Conservation (phyloP, 2,329 filamentous ascomycete species). For the Nothomitra cinnamomea region DNA sequence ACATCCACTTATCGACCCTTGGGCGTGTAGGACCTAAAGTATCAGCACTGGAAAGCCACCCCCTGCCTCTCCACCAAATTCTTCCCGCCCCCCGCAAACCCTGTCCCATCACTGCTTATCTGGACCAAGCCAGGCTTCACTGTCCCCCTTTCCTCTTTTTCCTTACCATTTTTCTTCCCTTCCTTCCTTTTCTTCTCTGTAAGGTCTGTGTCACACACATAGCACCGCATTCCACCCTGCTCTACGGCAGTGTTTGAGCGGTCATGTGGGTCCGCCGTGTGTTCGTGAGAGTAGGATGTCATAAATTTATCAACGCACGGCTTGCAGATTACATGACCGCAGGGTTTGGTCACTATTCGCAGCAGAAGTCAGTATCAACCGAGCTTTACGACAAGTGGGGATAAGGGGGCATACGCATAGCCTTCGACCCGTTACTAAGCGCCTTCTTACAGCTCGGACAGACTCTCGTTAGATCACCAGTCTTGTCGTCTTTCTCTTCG, state of each 20-base stretch:
- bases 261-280: slow-evolving; percentile 37
- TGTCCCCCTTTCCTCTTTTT: slow-evolving; percentile 22
- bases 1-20: too few relatives aligned
- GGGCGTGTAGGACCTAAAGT: too few relatives aligned
- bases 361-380: too few relatives aligned
- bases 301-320: slow-evolving; percentile 76
- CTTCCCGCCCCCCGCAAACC: slow-evolving; percentile 74
- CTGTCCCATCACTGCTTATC: slow-evolving; percentile 74
- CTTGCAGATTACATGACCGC: slow-evolving; percentile 81
- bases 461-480: slow-evolving; percentile 31
- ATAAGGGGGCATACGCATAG: slow-evolving; percentile 34
- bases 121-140: slow-evolving; percentile 58
- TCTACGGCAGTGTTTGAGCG: slow-evolving; percentile 30
- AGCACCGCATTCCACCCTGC: slow-evolving; percentile 47
- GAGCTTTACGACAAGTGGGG: background rate
- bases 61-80: slow-evolving; percentile 66
- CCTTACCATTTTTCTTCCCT: slow-evolving; percentile 17
- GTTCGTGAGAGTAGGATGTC: slow-evolving; percentile 32
- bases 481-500: slow-evolving; percentile 43
- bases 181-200: slow-evolving; percentile 25
- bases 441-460: slow-evolving; percentile 79
- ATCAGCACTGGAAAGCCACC: slow-evolving; percentile 67
- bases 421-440: slow-evolving; percentile 66
- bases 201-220: slow-evolving; percentile 74
- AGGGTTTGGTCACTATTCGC: slow-evolving; percentile 53